Percentiles rank a stretch among this genome's conserved stretches.
phyloP scores from a whole-genome alignment of 805 yeast species.

The Ogataea chonburiensis region DNA sequence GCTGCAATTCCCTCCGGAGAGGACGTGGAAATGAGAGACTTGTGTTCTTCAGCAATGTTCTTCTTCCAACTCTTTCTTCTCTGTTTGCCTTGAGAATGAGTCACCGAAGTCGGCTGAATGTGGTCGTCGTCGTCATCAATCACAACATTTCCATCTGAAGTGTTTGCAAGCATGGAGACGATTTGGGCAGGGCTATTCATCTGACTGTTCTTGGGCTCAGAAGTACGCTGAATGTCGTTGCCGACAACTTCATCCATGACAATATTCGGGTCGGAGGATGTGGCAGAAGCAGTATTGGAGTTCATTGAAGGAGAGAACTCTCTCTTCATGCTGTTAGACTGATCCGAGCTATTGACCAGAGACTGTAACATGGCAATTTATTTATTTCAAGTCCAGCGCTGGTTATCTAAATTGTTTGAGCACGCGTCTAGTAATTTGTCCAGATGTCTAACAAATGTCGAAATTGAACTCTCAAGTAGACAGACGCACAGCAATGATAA shows the following conservation, averaged over 20 bases:
- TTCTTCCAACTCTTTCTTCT: constrained; percentile 23
- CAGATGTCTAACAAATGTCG: neutral
- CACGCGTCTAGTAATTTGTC: constrained; percentile 19
- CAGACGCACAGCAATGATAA: constrained; percentile 1
- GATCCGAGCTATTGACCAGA: constrained; percentile 16
- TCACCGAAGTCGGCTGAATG: neutral
- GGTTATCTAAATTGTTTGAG: constrained; percentile 5
- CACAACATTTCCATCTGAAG: constrained; percentile 2
- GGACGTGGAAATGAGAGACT: constrained; percentile 57
- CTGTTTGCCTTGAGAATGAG: constrained; percentile 11
- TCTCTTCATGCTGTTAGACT: constrained; percentile 16
- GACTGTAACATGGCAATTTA: constrained; percentile 19
- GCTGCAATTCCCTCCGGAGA: constrained; percentile 88
- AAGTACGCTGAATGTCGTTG: neutral
- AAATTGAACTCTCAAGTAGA: neutral
- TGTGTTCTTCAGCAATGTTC: constrained; percentile 25
- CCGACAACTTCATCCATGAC: constrained; percentile 1
- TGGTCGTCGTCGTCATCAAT: constrained; percentile 10
- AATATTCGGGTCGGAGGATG: constrained; percentile 9
- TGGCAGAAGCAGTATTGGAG: constrained; percentile 10
- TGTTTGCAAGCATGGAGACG: constrained; percentile 8
- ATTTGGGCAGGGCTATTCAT: constrained; percentile 9
- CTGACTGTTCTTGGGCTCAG: constrained; percentile 1
- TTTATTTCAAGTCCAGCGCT: constrained; percentile 8
- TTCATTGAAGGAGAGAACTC: constrained; percentile 17